phyloP scores from a whole-genome alignment of 2,329 filamentous ascomycete species.

The Cordyceps fumosorosea region DNA sequence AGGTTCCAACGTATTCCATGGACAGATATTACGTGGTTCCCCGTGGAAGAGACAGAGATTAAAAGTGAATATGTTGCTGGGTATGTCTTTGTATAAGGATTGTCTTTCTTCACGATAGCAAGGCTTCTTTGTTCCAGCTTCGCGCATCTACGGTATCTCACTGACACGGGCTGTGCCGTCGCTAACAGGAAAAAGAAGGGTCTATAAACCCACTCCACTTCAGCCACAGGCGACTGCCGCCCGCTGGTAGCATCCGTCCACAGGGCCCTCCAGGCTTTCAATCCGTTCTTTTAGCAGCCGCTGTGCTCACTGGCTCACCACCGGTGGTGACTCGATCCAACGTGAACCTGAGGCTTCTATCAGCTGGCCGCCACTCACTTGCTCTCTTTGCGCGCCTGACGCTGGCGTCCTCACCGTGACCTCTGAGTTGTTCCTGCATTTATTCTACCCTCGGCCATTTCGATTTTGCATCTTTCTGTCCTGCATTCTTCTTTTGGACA shows the following conservation, averaged over 20 bases:
- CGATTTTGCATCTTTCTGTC: slow-evolving; percentile 10
- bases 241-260: neutral
- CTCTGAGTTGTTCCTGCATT: slow-evolving; percentile 21
- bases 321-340: slow-evolving; percentile 23
- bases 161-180: slow-evolving; percentile 3
- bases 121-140: neutral
- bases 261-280: neutral
- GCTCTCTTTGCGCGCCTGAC: slow-evolving; percentile 19
- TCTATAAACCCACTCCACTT: neutral
- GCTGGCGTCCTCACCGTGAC: slow-evolving; percentile 10
- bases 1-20: slow-evolving; percentile 3
- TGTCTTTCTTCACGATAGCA: neutral
- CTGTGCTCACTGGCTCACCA: slow-evolving; percentile 3
- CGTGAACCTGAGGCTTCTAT: slow-evolving; percentile 35
- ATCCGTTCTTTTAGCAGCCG: too few species aligned
- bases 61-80: neutral
- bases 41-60: too few species aligned
- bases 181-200: neutral
- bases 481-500: slow-evolving; percentile 13
- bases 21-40: neutral
- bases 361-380: slow-evolving; percentile 30
- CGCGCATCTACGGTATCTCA: neutral
- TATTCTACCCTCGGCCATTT: slow-evolving; percentile 18
- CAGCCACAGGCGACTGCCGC: neutral
- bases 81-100: neutral